A percentile compares a stretch with the other conserved stretches of the same genome.
Evolutionary conservation across 2,329 filamentous ascomycete species (phyloP).

Genomic region (Fusarium ambrosium): DNA sequence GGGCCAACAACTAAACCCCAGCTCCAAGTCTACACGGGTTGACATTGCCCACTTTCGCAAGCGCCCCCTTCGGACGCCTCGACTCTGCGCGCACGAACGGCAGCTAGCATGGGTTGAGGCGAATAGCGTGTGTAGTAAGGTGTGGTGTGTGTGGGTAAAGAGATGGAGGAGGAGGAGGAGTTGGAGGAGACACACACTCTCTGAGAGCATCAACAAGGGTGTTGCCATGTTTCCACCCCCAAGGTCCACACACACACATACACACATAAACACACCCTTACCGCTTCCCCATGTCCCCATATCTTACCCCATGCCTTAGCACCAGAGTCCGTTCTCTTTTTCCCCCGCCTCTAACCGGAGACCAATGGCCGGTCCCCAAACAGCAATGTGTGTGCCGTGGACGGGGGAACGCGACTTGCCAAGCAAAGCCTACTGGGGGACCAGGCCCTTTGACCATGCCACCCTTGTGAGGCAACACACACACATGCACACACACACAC

Average conservation of each 20-base stretch:
- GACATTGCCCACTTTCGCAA: not conserved
- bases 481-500: not conserved
- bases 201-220: not conserved
- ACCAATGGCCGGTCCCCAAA: conserved; percentile 34
- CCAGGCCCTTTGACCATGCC: conserved; percentile 16
- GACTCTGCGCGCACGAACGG: conserved; percentile 37
- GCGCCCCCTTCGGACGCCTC: conserved; percentile 29
- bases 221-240: conserved; percentile 19
- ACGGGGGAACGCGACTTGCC: conserved; percentile 23
- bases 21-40: conserved; percentile 2
- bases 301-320: conserved; percentile 3
- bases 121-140: not conserved
- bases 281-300: conserved; percentile 28
- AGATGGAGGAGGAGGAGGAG: conserved; percentile 17
- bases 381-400: conserved; percentile 22
- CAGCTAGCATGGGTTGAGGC: conserved; percentile 38
- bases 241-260: conserved; percentile 12
- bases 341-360: conserved; percentile 25
- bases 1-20: conserved; percentile 21
- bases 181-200: not conserved
- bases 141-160: not conserved
- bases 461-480: conserved; percentile 6
- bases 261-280: conserved; percentile 1
- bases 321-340: not conserved
- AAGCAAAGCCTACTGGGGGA: conserved; percentile 19